phyloP scores from a whole-genome alignment of 768 basidiomycete species.

The Nidularia pulvinata region DNA sequence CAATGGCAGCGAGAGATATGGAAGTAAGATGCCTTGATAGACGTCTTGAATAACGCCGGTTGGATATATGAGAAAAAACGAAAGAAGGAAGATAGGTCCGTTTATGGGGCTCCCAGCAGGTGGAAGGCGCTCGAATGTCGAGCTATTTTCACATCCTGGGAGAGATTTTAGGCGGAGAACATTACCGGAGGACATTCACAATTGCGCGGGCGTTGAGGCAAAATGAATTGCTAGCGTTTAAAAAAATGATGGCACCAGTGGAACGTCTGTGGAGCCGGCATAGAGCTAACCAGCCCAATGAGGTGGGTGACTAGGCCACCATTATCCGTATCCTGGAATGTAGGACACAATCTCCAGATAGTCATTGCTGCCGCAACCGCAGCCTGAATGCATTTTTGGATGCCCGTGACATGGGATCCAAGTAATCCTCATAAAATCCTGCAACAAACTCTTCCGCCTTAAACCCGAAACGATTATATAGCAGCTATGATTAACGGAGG shows the following conservation, averaged over 20 bases:
- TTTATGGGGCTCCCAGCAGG: not conserved
- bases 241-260: too few species aligned
- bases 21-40: not conserved
- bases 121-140: not conserved
- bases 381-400: conserved; percentile 84
- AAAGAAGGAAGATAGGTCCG: not conserved
- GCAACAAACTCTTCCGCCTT: conserved; percentile 85
- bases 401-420: conserved; percentile 64
- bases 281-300: too few species aligned
- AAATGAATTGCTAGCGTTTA: too few species aligned
- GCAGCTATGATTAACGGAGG: conserved; percentile 38
- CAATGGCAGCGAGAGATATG: not conserved
- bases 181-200: too few species aligned
- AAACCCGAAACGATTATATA: conserved; percentile 88
- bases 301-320: too few species aligned
- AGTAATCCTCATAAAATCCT: conserved; percentile 80
- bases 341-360: too few species aligned
- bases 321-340: too few species aligned
- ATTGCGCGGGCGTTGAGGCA: too few species aligned
- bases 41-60: not conserved
- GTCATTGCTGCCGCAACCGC: conserved; percentile 57
- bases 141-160: not conserved
- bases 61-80: conserved; percentile 1
- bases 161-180: too few species aligned
- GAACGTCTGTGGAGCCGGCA: too few species aligned